Conservation (phyloP, 257 asterid species). For the Orobanche coerulescens region DNA sequence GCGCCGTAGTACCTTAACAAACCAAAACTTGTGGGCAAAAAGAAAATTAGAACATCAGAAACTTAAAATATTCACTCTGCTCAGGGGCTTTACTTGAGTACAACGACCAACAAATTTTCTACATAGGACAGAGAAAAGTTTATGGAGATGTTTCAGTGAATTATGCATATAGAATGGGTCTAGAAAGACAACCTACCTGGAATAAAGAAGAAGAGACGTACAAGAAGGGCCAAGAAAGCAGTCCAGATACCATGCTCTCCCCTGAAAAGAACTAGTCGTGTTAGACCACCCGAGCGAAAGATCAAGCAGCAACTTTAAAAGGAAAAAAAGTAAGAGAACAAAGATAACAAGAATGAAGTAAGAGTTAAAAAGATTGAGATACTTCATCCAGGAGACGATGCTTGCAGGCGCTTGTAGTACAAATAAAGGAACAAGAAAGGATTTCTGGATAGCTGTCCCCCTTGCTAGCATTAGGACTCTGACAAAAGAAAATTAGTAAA, state of each 20-base stretch:
- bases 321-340: background rate
- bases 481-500: slow-evolving; percentile 20
- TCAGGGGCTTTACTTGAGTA: slow-evolving; percentile 3
- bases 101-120: background rate
- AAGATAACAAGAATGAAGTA: slow-evolving; percentile 2
- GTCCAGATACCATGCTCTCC: slow-evolving; percentile 94
- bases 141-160: background rate
- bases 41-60: too few species aligned
- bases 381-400: slow-evolving; percentile 85
- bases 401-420: slow-evolving; percentile 72
- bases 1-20: too few species aligned
- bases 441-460: slow-evolving; percentile 78
- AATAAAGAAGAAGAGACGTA: slow-evolving; percentile 73
- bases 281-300: slow-evolving; percentile 16
- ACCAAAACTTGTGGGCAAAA: too few species aligned
- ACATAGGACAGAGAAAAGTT: background rate
- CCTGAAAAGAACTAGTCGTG: slow-evolving; percentile 40
- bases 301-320: slow-evolving; percentile 9
- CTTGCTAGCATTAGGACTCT: slow-evolving; percentile 71
- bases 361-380: slow-evolving; percentile 16
- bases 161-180: background rate
- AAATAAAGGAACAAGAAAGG: slow-evolving; percentile 83
- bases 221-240: slow-evolving; percentile 87
- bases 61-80: too few species aligned
- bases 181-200: slow-evolving; percentile 48